Base-by-base conservation (phyloP, 129 eudicot species). In the Oenanthe sinensis region DNA sequence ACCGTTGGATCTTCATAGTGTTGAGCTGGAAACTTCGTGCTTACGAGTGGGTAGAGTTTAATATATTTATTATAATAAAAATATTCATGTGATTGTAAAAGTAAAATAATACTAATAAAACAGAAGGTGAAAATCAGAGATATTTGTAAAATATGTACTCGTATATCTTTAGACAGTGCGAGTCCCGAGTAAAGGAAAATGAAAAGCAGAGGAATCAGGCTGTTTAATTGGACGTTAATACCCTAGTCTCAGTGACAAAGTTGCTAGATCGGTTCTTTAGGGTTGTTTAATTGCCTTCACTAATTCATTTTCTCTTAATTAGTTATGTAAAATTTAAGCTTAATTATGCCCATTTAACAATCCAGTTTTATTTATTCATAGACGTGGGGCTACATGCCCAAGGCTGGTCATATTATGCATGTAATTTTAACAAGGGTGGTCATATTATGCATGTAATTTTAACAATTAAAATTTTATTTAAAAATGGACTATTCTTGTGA, bases 211-310 rank as follows among this genome's bases (percentile, higher is more conserved):
- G 87, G 85, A 85, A 78, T 85, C 80, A 45, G 76, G 82, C 82
- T 75, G 87, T 82, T 46, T 75, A 62, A 68, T 82, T 82, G 88
- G 88, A 82, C 69, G 68, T 81, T 81, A 81, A 75, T 85, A 85
- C 88, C 79, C 81, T 75, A 79, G 88, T 47, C 79, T 71, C 85
- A 79, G 83, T 84, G 85, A 70, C 77, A 85, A 82, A 76, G 83
- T 77, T 82, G 85, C 82, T 79, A 71, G 83, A 82, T 85, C 84
- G 83, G 76, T 82, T 82, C 83, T 82, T 52, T 68, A 30, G 81
- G 80, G 52, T 52, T 33, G 44, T 24, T 73, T 58, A 60, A 9
- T 42, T 14, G 10, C 15, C 71, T 2, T 46, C 10, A 19, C 36
- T 73, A 39, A 54, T 47, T 60, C 24, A 39, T 11, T 5, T 33